Conservation (phyloP, 768 basidiomycete species). For the Macrolepiota albuminosa region DNA sequence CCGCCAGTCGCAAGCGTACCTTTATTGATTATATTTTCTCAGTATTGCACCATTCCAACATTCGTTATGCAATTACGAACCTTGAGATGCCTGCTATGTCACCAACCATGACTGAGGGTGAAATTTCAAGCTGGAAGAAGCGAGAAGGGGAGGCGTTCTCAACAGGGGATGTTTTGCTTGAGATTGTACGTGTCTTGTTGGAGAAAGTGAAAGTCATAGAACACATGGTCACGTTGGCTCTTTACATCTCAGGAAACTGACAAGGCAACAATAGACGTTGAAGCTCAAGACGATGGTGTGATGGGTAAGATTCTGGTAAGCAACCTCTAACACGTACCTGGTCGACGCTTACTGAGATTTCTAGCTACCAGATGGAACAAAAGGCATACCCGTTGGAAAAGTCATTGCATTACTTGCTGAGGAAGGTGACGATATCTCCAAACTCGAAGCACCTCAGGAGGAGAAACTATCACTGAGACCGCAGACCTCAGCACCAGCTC, state of each 20-base stretch:
- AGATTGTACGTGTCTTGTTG: constrained; percentile 64
- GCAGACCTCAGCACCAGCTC: constrained; percentile 22
- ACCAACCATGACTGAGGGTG: constrained; percentile 95
- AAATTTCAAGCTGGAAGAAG: constrained; percentile 88
- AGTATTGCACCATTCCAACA: constrained; percentile 53
- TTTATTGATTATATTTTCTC: constrained; percentile 1
- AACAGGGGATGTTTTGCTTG: constrained; percentile 82
- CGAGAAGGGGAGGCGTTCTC: constrained; percentile 75
- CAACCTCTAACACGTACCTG: neutral
- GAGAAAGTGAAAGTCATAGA: neutral
- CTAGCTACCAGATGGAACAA: constrained; percentile 72
- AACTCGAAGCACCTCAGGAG: constrained; percentile 62
- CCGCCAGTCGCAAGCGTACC: neutral
- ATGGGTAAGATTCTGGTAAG: constrained; percentile 90
- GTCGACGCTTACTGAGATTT: neutral
- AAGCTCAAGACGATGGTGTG: constrained; percentile 95
- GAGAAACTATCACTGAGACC: constrained; percentile 26
- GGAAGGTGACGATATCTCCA: constrained; percentile 92
- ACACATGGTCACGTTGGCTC: neutral
- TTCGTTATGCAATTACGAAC: constrained; percentile 60
- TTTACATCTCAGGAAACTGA: constrained; percentile 70
- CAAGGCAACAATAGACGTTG: constrained; percentile 97
- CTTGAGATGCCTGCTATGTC: constrained; percentile 97
- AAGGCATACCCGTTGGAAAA: constrained; percentile 83
- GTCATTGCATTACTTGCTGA: constrained; percentile 91